Evolutionary conservation across 164 flowering plant species (phyloP).

Genomic region (Umbilicus rupestris): DNA sequence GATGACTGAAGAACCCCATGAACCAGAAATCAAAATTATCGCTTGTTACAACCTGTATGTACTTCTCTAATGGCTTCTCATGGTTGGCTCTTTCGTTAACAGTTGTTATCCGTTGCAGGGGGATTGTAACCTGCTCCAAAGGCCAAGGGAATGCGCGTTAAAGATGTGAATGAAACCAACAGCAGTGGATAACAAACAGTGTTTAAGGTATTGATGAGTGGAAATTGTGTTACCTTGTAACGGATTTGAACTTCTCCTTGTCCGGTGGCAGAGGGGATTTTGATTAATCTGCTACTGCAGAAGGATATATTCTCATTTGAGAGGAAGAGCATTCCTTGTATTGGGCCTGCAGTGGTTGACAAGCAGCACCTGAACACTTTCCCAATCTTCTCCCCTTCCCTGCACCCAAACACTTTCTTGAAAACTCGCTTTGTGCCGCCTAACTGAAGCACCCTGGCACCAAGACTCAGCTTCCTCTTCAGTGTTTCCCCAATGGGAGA

Average conservation of each 20-base stretch:
- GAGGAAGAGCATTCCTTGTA: constrained; percentile 14
- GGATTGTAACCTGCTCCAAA: constrained; percentile 22
- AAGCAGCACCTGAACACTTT: constrained; percentile 11
- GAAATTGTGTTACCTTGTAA: constrained; percentile 8
- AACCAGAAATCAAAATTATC: constrained; percentile 34
- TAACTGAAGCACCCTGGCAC: constrained; percentile 12
- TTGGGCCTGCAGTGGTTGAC: constrained; percentile 14
- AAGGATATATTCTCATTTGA: constrained; percentile 15
- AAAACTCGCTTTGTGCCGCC: constrained; percentile 10
- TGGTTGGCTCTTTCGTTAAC: constrained; percentile 18
- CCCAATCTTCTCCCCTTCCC: constrained; percentile 12
- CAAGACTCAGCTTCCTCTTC: constrained; percentile 9
- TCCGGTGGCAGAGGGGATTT: constrained; percentile 12
- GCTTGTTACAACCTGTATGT: constrained; percentile 21
- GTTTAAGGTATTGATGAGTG: not conserved
- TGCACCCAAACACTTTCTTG: constrained; percentile 1
- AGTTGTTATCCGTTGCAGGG: constrained; percentile 17
- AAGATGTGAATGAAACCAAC: not conserved
- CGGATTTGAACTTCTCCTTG: constrained; percentile 7
- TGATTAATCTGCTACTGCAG: constrained; percentile 17
- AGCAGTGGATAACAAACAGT: not conserved
- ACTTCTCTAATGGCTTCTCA: constrained; percentile 21
- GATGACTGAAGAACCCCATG: constrained; percentile 22
- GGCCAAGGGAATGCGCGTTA: not conserved
- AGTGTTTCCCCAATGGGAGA: constrained; percentile 5